Evolutionary conservation across 164 flowering plant species (phyloP), one percentile per base, ranked within the genome.

Genomic region (Berberis thunbergii): DNA sequence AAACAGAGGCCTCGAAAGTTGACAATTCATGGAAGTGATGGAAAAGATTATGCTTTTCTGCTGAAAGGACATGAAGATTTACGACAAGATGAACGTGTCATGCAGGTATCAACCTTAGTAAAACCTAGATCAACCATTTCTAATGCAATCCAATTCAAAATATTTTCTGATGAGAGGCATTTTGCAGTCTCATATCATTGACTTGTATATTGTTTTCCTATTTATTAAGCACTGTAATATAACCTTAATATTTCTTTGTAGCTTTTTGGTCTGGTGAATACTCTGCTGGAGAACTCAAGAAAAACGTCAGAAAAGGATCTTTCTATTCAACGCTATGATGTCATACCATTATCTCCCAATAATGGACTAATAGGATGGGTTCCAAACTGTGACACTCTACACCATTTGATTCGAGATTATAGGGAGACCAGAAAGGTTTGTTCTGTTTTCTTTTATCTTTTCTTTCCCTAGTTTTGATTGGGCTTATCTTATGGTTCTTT

Each of bases 61-160:
- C 77, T 95, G 60, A 95, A 95, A 76, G 99, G 99, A 39, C 99
- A 95, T 74, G 99, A 95, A 73, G 99, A 95, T 65, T 70, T 95
- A 60, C 90, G 99, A 59, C 99, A 95, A 79, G 99, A 95, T 81
- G 99, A 95, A 70, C 96, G 99, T 74, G 99, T 91, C 73, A 95
- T 95, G 99, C 99, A 94, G 97, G 99, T 94, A 10, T 62, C 26
- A 26, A 26, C 26, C 26, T 26, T 26, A 26, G 26, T 26, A 26
- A 26, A 26, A 26, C 26, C 26, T 26, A 26, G 26, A 26, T 26
- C 26, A 26, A 26, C 26, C 26, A 26, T 26, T 26, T 26, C 26
- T 26, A 26, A 26, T 26, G 26, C 26, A 26, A 26, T 26, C 26
- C 26, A 26, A 26, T 26, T 26, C 26, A 26, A 26, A 26, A 26